Conservation (phyloP, 768 basidiomycete genomes). For the Leccinum boreale region DNA sequence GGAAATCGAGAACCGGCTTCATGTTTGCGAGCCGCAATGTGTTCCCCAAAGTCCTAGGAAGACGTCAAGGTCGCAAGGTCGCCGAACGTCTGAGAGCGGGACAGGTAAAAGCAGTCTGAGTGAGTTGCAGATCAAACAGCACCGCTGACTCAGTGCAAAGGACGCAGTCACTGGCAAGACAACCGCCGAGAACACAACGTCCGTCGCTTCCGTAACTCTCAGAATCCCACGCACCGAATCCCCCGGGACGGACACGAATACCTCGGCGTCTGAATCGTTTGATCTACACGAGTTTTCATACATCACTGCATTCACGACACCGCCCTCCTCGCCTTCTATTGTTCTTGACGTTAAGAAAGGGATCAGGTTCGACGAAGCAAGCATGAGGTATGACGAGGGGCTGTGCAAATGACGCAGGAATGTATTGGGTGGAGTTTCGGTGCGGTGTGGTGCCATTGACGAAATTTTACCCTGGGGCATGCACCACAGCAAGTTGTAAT, state of each 20-base stretch:
- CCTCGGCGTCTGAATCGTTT: slow-evolving; percentile 13
- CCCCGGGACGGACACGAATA: slow-evolving; percentile 9
- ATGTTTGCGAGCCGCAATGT: slow-evolving; percentile 1
- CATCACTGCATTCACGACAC: slow-evolving; percentile 30
- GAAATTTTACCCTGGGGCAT: not conserved
- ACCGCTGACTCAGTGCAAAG: slow-evolving; percentile 9
- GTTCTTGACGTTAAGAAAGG: slow-evolving; percentile 10
- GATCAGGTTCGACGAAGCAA: slow-evolving; percentile 5
- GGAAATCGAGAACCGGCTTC: slow-evolving; percentile 1
- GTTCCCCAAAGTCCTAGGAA: slow-evolving; percentile 18
- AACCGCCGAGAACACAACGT: slow-evolving; percentile 3
- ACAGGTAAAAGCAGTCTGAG: slow-evolving; percentile 12
- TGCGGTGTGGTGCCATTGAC: slow-evolving; percentile 2
- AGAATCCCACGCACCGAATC: slow-evolving; percentile 8
- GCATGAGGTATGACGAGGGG: slow-evolving; percentile 11
- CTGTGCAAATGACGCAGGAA: slow-evolving; percentile 1
- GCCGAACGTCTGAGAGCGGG: slow-evolving; percentile 10
- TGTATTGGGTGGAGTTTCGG: slow-evolving; percentile 11
- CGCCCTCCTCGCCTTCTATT: slow-evolving; percentile 25
- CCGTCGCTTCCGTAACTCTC: slow-evolving; percentile 11
- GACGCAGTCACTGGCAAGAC: not conserved
- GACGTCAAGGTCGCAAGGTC: slow-evolving; percentile 17
- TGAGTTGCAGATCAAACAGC: not conserved
- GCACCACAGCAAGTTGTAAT: not conserved
- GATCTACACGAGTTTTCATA: slow-evolving; percentile 33